These are phyloP conservation scores for Diaporthe sp. DNA, from an alignment of 2,329 filamentous ascomycete species.

Conservation along the genomic window DNA sequence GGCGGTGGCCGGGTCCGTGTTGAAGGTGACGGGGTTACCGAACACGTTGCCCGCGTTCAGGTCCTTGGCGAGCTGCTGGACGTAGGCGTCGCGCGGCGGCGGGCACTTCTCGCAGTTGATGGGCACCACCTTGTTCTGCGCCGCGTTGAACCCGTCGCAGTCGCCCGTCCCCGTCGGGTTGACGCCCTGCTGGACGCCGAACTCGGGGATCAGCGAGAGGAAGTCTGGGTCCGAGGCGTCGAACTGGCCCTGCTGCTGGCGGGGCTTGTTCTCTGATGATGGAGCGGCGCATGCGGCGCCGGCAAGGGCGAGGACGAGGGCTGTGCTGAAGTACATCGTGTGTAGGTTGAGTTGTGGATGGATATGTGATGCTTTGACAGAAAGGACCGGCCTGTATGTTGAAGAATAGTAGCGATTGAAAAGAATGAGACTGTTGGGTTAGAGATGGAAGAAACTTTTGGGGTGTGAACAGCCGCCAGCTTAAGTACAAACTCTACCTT, in stretches of 20 bases:
- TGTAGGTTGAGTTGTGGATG: not conserved
- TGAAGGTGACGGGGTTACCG: not conserved
- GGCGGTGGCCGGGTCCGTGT: constrained; percentile 19
- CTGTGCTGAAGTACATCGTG: constrained; percentile 17
- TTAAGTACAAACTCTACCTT: constrained; percentile 17
- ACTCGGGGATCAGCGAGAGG: constrained; percentile 24
- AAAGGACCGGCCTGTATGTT: constrained; percentile 14
- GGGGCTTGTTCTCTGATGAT: constrained; percentile 16
- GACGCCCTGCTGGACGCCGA: constrained; percentile 19
- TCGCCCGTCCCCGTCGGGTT: constrained; percentile 19
- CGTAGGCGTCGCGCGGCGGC: constrained; percentile 51
- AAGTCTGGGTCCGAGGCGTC: constrained; percentile 18
- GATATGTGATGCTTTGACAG: not conserved
- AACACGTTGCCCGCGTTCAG: constrained; percentile 52
- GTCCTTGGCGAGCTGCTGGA: constrained; percentile 56
- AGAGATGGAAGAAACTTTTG: not conserved
- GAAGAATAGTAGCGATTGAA: constrained; percentile 20
- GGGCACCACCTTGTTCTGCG: constrained; percentile 15
- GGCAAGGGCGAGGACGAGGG: constrained; percentile 9
- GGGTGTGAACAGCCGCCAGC: not conserved
- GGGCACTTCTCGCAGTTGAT: constrained; percentile 48
- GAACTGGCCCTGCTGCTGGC: constrained; percentile 24
- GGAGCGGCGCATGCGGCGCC: constrained; percentile 21
- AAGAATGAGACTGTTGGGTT: constrained; percentile 20
- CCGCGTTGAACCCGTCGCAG: constrained; percentile 29